Conservation (phyloP, 257 asterid species). For the Agastache rugosa region DNA sequence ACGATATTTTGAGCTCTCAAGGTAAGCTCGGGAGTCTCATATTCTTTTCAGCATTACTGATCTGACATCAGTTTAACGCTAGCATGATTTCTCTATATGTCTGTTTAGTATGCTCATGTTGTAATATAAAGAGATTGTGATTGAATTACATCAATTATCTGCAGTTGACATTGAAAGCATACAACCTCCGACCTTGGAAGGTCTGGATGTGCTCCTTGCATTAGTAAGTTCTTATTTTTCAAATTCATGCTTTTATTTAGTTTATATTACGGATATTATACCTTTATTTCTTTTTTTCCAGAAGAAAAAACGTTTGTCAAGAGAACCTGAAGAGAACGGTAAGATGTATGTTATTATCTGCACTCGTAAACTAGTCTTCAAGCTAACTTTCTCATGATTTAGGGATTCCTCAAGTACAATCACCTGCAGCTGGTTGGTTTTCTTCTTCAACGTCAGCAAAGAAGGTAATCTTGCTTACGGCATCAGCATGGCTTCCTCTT, state of each 20-base stretch:
- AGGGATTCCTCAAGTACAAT: constrained; percentile 63
- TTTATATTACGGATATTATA: constrained; percentile 3
- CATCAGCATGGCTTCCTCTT: constrained; percentile 25
- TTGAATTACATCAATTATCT: constrained; percentile 38
- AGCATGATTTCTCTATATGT: constrained; percentile 10
- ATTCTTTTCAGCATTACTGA: neutral
- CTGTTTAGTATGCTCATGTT: constrained; percentile 18
- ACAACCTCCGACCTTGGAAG: constrained; percentile 86
- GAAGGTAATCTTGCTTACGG: constrained; percentile 57
- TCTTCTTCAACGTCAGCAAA: constrained; percentile 83
- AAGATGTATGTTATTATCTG: constrained; percentile 37
- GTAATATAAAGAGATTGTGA: constrained; percentile 20
- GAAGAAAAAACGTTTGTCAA: constrained; percentile 66
- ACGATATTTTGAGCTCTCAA: constrained; percentile 59
- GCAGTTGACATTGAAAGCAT: constrained; percentile 84
- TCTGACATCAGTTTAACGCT: neutral
- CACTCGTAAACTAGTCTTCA: neutral
- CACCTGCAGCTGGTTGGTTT: constrained; percentile 94
- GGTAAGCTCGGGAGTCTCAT: constrained; percentile 48
- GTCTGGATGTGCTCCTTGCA: constrained; percentile 72
- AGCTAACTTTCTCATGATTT: constrained; percentile 43
- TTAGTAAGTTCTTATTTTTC: constrained; percentile 65
- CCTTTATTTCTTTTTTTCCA: constrained; percentile 38
- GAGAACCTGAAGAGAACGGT: constrained; percentile 73
- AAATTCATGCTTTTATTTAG: constrained; percentile 18